phyloP scores from a whole-genome alignment of 2,329 filamentous ascomycete genomes.

The Colletotrichum musae region DNA sequence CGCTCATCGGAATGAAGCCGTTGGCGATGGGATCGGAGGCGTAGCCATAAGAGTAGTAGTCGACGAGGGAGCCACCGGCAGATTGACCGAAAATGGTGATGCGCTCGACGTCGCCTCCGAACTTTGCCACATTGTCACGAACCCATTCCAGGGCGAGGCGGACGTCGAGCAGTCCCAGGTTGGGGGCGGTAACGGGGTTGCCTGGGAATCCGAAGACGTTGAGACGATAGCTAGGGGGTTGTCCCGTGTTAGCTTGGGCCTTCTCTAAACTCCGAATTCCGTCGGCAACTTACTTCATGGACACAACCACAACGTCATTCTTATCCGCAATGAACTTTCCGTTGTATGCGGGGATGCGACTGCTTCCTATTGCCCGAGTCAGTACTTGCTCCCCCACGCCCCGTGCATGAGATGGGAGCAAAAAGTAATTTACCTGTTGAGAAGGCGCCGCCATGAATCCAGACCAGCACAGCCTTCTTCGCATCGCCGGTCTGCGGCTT shows the following conservation, averaged over 20 bases:
- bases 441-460: constrained; percentile 61
- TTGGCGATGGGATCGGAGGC: constrained; percentile 62
- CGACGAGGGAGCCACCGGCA: constrained; percentile 51
- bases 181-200: constrained; percentile 34
- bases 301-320: constrained; percentile 62
- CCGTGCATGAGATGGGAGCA: constrained; percentile 8
- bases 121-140: constrained; percentile 41
- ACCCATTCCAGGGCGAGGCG: constrained; percentile 45
- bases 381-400: constrained; percentile 4
- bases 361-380: constrained; percentile 31
- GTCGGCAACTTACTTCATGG: constrained; percentile 53
- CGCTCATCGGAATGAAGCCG: constrained; percentile 62
- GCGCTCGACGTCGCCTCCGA: constrained; percentile 42
- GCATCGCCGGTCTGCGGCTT: constrained; percentile 49
- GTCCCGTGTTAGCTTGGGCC: constrained; percentile 19
- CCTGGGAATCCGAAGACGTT: constrained; percentile 60
- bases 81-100: constrained; percentile 50
- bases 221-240: constrained; percentile 53
- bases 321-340: constrained; percentile 59
- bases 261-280: neutral
- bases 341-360: constrained; percentile 43
- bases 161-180: constrained; percentile 42
- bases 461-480: constrained; percentile 60
- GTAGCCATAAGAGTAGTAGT: constrained; percentile 66
- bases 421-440: constrained; percentile 44